A percentile compares a stretch with the other conserved stretches of the same genome.
Conservation (phyloP, 495 filamentous ascomycete genomes). For the Podospora tetraspora region DNA sequence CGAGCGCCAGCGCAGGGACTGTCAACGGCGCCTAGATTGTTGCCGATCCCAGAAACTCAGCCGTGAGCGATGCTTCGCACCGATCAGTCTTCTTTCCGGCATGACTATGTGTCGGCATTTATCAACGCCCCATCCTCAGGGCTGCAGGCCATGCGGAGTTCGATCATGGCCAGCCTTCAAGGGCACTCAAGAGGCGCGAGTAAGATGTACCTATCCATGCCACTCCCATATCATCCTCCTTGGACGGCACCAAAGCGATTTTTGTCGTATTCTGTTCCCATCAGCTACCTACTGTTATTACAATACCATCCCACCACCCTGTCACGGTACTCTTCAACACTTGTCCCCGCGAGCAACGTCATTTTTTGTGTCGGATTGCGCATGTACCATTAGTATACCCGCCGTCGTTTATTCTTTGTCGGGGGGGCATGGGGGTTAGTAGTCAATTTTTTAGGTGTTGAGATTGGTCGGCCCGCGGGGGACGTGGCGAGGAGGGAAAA, state of each 20-base stretch:
- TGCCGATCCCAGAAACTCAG: not conserved
- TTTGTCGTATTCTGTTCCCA: not conserved
- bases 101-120: not conserved
- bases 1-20: slow-evolving; percentile 8
- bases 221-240: not conserved
- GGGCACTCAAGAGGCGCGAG: not conserved
- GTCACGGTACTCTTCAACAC: not conserved
- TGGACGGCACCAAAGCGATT: not conserved
- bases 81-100: not conserved
- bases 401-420: not conserved
- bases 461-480: not conserved
- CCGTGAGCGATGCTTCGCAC: not conserved
- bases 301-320: not conserved
- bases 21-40: not conserved
- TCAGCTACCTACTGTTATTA: not conserved
- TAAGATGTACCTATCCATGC: not conserved
- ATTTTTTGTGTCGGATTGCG: not conserved
- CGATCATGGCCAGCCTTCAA: not conserved
- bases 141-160: not conserved
- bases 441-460: not conserved
- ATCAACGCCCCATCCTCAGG: not conserved
- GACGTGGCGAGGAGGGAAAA: not conserved
- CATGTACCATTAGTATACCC: not conserved
- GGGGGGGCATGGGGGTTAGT: not conserved
- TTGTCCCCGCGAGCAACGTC: not conserved